phyloP scores from a whole-genome alignment of 2,329 filamentous ascomycete species.

The Epichloe elymi region DNA sequence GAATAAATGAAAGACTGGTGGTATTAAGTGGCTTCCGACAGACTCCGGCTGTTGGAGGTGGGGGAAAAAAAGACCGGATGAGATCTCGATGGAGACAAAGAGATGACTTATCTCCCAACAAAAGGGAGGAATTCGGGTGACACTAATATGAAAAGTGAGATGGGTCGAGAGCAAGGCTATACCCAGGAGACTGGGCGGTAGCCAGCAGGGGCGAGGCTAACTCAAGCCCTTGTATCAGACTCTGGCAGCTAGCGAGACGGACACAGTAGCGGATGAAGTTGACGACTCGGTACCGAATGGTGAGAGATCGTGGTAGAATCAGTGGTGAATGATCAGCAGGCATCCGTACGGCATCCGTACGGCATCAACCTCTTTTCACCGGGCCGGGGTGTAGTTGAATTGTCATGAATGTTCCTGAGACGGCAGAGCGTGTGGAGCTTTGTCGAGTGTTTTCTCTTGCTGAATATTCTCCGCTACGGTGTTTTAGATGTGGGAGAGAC shows the following conservation, averaged over 20 bases:
- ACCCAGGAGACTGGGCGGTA: slow-evolving; percentile 7
- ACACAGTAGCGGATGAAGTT: slow-evolving; percentile 19
- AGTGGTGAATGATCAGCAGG: slow-evolving; percentile 27
- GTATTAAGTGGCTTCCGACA: slow-evolving; percentile 9
- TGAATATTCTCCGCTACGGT: not conserved
- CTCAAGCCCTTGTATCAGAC: slow-evolving; percentile 9
- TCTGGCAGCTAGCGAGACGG: not conserved
- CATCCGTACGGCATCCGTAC: slow-evolving; percentile 46
- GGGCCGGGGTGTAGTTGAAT: not conserved
- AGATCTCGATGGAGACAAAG: slow-evolving; percentile 7
- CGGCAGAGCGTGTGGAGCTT: not conserved
- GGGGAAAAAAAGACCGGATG: slow-evolving; percentile 3
- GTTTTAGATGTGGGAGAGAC: not conserved
- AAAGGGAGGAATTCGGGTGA: slow-evolving; percentile 1
- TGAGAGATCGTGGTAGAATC: slow-evolving; percentile 9
- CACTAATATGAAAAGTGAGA: slow-evolving; percentile 8
- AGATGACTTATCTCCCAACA: slow-evolving; percentile 7
- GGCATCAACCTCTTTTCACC: slow-evolving; percentile 26
- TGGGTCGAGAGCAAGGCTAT: slow-evolving; percentile 4
- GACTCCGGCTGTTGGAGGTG: slow-evolving; percentile 3
- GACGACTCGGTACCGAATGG: slow-evolving; percentile 20
- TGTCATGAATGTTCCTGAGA: not conserved
- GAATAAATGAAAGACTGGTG: slow-evolving; percentile 29
- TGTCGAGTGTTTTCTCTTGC: not conserved
- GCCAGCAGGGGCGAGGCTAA: slow-evolving; percentile 6